Conservation (phyloP, 2,329 filamentous ascomycete genomes). For the Botryotinia calthae region DNA sequence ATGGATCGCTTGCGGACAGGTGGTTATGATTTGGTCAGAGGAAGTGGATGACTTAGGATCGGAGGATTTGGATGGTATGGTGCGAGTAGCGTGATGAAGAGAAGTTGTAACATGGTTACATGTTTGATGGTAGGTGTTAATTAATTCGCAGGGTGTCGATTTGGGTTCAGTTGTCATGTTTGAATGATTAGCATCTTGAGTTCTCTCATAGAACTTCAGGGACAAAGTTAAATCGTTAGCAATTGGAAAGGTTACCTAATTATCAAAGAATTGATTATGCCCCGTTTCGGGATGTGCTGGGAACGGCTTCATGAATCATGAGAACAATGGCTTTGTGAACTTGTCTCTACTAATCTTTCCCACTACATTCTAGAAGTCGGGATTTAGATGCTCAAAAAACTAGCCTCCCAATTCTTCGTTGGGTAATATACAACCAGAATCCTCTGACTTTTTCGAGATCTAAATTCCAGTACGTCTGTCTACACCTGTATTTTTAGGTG, state of each 20-base stretch:
- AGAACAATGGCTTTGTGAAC: slow-evolving; percentile 9
- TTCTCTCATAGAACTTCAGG: neutral
- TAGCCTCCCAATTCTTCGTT: neutral
- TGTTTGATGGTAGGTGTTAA: slow-evolving; percentile 10
- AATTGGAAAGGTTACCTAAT: neutral
- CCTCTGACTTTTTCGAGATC: neutral
- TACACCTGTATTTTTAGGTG: neutral
- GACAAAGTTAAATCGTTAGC: too few relatives aligned
- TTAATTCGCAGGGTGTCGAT: slow-evolving; percentile 1
- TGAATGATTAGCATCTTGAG: neutral
- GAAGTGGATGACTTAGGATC: neutral
- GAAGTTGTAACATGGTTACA: slow-evolving; percentile 16
- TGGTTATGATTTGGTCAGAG: neutral
- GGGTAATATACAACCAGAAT: neutral
- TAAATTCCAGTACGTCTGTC: neutral
- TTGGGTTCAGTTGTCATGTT: neutral
- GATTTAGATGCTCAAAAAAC: neutral
- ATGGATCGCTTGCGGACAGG: slow-evolving; percentile 13
- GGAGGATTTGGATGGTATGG: neutral
- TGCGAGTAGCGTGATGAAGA: slow-evolving; percentile 7
- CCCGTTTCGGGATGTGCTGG: neutral
- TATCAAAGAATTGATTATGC: slow-evolving; percentile 5
- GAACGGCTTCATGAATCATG: neutral
- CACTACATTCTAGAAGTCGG: neutral
- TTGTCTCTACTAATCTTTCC: neutral